These are phyloP conservation scores for Tripterygium wilfordii DNA, from an alignment of 177 flowering plant species.

Conservation along the genomic window DNA sequence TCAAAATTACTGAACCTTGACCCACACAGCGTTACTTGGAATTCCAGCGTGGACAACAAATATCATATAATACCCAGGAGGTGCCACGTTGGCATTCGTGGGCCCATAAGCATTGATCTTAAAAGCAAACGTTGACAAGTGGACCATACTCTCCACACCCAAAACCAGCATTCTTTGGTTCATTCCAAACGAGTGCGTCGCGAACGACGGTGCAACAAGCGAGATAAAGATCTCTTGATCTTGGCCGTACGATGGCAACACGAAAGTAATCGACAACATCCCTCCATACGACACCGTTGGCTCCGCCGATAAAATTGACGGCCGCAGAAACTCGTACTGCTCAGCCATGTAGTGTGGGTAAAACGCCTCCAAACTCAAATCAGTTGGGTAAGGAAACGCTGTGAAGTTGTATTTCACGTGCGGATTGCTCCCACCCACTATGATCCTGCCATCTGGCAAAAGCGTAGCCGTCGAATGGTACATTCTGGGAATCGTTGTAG, in stretches of 20 bases:
- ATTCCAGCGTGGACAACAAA: conserved; percentile 56
- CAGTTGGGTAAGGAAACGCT: conserved; percentile 49
- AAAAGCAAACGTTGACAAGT: conserved; percentile 23
- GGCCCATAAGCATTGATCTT: conserved; percentile 46
- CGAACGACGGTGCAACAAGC: conserved; percentile 64
- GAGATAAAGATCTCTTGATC: conserved; percentile 24
- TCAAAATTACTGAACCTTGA: conserved; percentile 25
- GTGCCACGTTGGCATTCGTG: conserved; percentile 40
- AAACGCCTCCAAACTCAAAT: conserved; percentile 70
- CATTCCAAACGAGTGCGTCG: conserved; percentile 70
- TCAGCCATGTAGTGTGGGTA: conserved; percentile 48
- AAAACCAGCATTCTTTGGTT: conserved; percentile 63
- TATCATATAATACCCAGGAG: conserved; percentile 74
- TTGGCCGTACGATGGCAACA: conserved; percentile 9
- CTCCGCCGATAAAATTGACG: conserved; percentile 22
- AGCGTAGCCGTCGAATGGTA: conserved; percentile 71
- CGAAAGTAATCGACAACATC: conserved; percentile 29
- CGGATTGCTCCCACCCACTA: conserved; percentile 86
- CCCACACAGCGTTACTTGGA: conserved; percentile 58
- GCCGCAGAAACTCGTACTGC: conserved; percentile 23
- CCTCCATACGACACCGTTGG: conserved; percentile 23
- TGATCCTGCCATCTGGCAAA: conserved; percentile 59
- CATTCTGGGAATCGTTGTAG: conserved; percentile 46
- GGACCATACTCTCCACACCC: conserved; percentile 13
- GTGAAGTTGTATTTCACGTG: conserved; percentile 40